Percentiles rank a stretch among this genome's conserved stretches.
phyloP scores from a whole-genome alignment of 345 rosid species.

The Salix purpurea region DNA sequence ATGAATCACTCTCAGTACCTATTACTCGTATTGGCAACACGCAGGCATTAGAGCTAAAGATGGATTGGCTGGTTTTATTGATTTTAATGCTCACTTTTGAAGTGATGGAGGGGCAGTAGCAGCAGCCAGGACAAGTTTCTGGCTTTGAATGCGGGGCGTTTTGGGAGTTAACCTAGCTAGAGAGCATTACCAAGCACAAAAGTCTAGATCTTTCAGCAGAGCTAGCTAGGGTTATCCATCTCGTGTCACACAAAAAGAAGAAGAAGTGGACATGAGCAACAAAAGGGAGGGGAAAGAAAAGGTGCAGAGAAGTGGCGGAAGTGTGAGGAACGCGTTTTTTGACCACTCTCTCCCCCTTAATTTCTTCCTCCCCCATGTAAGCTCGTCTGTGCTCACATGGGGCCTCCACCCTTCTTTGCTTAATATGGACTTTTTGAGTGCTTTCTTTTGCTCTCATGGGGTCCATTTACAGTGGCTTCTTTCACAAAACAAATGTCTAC shows the following conservation, averaged over 20 bases:
- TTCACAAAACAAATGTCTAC: neutral
- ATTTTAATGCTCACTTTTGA: constrained; percentile 1
- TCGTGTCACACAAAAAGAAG: constrained; percentile 2
- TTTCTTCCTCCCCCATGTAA: neutral
- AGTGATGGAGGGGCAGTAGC: neutral
- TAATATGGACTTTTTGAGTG: constrained; percentile 26
- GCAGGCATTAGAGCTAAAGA: neutral
- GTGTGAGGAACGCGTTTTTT: constrained; percentile 10
- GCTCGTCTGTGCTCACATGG: constrained; percentile 23
- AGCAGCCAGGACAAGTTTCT: neutral
- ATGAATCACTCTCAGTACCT: neutral
- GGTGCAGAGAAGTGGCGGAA: constrained; percentile 11
- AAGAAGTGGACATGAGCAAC: constrained; percentile 22
- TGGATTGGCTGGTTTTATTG: neutral
- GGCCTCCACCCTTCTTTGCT: constrained; percentile 21
- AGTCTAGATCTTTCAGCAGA: neutral
- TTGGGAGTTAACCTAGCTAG: neutral
- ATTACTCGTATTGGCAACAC: neutral
- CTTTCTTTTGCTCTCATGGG: constrained; percentile 19
- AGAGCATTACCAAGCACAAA: constrained; percentile 9
- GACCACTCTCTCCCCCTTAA: neutral
- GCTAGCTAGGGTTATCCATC: constrained; percentile 20
- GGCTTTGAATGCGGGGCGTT: neutral
- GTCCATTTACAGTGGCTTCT: constrained; percentile 8
- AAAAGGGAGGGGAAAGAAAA: neutral